These are phyloP conservation scores for Backusella tuberculispora DNA, from an alignment of 192 early-diverging fungal genomes.

Conservation along the genomic window DNA sequence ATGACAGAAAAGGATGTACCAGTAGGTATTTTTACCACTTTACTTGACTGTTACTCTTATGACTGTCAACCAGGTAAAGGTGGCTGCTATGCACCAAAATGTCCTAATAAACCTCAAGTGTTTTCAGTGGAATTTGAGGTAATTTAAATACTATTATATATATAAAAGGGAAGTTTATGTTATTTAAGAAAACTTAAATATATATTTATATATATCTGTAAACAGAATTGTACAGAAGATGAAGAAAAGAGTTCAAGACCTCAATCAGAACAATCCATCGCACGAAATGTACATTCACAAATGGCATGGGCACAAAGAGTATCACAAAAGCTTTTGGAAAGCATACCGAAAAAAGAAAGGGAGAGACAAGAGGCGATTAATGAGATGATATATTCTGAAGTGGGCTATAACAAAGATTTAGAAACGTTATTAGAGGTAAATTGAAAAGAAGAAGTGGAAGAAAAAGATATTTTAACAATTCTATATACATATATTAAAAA, in stretches of 20 bases:
- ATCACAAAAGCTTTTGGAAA: conserved; percentile 70
- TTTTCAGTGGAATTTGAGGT: conserved; percentile 4
- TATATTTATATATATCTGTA: not conserved
- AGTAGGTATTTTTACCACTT: conserved; percentile 83
- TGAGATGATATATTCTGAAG: conserved; percentile 90
- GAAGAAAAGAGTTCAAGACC: not conserved
- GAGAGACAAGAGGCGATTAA: conserved; percentile 95
- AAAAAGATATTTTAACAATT: not conserved
- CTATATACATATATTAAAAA: not conserved
- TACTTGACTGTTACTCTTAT: conserved; percentile 80
- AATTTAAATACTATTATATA: not conserved
- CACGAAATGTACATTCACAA: conserved; percentile 17
- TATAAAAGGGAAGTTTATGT: not conserved
- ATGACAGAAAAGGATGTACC: conserved; percentile 53
- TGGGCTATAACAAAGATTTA: conserved; percentile 91
- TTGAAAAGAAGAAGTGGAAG: not conserved
- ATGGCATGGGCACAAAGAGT: conserved; percentile 76
- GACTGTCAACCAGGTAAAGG: conserved; percentile 23
- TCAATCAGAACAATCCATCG: not conserved
- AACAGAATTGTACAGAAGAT: not conserved
- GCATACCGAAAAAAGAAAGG: conserved; percentile 70
- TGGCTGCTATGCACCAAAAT: conserved; percentile 35
- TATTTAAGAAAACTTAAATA: not conserved
- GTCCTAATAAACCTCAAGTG: conserved; percentile 27
- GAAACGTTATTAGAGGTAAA: conserved; percentile 77